Percentiles rank a stretch among this genome's conserved stretches.
Evolutionary conservation across 371 early-diverging fungal species (phyloP).

Genomic region (Syncephalis fuscata): DNA sequence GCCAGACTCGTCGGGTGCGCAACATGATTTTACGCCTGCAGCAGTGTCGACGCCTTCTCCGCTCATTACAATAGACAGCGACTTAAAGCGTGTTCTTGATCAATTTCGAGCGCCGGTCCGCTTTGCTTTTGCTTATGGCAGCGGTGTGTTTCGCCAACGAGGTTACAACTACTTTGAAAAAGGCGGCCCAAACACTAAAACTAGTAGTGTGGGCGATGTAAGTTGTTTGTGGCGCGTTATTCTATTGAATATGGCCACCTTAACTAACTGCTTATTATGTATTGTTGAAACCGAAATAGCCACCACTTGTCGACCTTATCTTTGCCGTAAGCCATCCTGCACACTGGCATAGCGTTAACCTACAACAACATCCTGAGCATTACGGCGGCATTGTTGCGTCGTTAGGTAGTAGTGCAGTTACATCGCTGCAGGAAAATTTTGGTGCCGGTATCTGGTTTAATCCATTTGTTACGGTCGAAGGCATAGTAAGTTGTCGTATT

Average conservation of each 20-base stretch:
- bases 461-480: constrained; percentile 76
- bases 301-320: constrained; percentile 82
- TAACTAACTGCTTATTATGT: too few relatives aligned
- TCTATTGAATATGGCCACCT: too few relatives aligned
- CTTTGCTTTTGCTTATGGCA: constrained; percentile 90
- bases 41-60: too few relatives aligned
- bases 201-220: too few relatives aligned
- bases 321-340: constrained; percentile 92
- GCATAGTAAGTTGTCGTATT: constrained; percentile 33
- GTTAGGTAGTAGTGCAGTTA: constrained; percentile 46
- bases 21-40: too few relatives aligned
- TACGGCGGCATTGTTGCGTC: constrained; percentile 39
- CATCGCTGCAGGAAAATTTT: constrained; percentile 59
- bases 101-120: constrained; percentile 52
- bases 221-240: too few relatives aligned
- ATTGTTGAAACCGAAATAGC: too few relatives aligned
- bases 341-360: constrained; percentile 93
- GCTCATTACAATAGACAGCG: constrained; percentile 1
- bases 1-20: too few relatives aligned
- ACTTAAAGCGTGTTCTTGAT: constrained; percentile 32
- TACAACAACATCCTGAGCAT: constrained; percentile 75
- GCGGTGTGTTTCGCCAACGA: constrained; percentile 78
- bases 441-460: constrained; percentile 93
- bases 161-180: constrained; percentile 25
- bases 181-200: too few relatives aligned